Conservation (phyloP, 2,329 filamentous ascomycete species). For the Botryosphaeria dothidea region DNA sequence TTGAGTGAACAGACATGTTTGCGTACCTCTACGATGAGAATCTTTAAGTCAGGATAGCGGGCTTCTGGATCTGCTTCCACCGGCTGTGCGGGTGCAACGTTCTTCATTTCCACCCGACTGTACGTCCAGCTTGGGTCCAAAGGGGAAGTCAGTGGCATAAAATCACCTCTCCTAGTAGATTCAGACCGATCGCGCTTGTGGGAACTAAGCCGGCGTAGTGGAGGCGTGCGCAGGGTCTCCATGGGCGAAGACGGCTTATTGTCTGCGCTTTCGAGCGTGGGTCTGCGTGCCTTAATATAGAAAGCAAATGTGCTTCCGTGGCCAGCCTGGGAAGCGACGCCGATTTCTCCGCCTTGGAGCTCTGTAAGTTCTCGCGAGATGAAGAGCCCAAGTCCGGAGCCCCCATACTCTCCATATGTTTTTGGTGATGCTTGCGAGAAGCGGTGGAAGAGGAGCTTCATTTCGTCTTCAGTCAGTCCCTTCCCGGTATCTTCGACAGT, state of each 20-base stretch:
- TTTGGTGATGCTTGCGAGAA: conserved; percentile 22
- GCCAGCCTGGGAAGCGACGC: conserved; percentile 32
- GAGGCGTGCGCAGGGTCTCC: background rate
- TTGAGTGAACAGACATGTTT: background rate
- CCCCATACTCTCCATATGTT: conserved; percentile 34
- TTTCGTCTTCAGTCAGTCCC: conserved; percentile 11
- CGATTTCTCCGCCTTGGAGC: conserved; percentile 38
- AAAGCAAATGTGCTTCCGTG: conserved; percentile 37
- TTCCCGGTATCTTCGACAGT: conserved; percentile 21
- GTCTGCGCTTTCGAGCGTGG: background rate
- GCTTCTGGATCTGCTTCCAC: background rate
- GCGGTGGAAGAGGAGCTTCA: conserved; percentile 18
- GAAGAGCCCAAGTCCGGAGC: conserved; percentile 40
- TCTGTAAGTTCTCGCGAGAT: conserved; percentile 36
- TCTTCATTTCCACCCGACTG: background rate
- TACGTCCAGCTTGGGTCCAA: conserved; percentile 4
- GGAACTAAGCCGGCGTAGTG: background rate
- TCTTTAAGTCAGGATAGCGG: background rate
- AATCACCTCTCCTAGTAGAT: background rate
- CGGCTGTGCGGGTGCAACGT: background rate
- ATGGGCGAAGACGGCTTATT: background rate
- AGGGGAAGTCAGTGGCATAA: background rate
- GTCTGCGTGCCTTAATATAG: conserved; percentile 30
- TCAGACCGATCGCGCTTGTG: background rate
- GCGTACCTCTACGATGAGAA: conserved; percentile 4